A percentile compares a stretch with the other conserved stretches of the same genome.
phyloP scores from a whole-genome alignment of 2,329 filamentous ascomycete species.

The Ceratocystis albifundus region DNA sequence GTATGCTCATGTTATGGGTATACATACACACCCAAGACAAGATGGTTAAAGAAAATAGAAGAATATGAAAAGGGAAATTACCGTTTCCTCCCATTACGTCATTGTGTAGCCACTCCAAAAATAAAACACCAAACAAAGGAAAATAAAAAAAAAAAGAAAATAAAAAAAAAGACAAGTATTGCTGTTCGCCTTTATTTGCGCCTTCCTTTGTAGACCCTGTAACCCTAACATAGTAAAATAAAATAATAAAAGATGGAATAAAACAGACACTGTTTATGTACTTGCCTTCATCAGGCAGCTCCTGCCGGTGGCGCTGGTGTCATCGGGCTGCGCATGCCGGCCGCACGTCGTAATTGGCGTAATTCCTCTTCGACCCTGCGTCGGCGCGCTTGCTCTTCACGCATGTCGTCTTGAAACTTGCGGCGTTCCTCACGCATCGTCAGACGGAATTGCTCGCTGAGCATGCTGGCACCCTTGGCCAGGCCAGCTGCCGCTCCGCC shows the following conservation, averaged over 20 bases:
- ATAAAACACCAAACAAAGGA: background rate
- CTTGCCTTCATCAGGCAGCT: background rate
- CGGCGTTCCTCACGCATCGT: conserved; percentile 47
- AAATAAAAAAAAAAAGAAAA: conserved; percentile 1
- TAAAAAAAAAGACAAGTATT: background rate
- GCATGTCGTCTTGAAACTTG: conserved; percentile 45
- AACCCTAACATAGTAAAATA: background rate
- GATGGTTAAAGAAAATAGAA: background rate
- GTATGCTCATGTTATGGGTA: no score
- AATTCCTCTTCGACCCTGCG: conserved; percentile 43
- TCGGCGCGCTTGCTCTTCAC: conserved; percentile 39
- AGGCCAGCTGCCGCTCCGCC: conserved; percentile 30
- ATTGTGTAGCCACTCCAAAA: no score
- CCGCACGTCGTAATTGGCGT: conserved; percentile 34
- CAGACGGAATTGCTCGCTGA: conserved; percentile 45
- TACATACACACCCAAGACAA: background rate
- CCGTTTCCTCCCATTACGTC: no score
- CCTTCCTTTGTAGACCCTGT: background rate
- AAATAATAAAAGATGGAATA: no score
- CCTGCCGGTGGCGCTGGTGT: conserved; percentile 29
- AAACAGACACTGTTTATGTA: no score
- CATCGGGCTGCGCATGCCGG: conserved; percentile 32
- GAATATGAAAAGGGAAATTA: no score
- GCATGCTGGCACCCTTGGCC: conserved; percentile 38
- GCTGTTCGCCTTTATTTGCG: background rate